A percentile compares a stretch with the other conserved stretches of the same genome.
These are phyloP conservation scores for Podaxis rugospora DNA, from an alignment of 768 basidiomycete species.

Conservation along the genomic window DNA sequence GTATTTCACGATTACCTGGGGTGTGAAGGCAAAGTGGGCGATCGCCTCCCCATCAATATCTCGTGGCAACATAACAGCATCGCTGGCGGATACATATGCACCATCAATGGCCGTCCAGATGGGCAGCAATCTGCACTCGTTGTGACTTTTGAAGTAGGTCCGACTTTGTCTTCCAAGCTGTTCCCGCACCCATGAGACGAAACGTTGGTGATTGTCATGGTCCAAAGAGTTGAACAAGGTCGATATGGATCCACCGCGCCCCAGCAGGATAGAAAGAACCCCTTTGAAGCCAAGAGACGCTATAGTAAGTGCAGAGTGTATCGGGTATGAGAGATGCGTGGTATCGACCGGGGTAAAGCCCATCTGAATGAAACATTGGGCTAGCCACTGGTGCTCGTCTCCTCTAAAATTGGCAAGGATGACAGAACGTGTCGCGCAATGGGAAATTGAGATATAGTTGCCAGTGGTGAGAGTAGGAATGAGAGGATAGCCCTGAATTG, in stretches of 20 bases:
- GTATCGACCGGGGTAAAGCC: constrained; percentile 13
- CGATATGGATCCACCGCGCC: not conserved
- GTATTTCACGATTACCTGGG: not conserved
- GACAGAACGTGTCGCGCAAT: constrained; percentile 20
- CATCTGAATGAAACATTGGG: constrained; percentile 24
- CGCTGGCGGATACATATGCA: constrained; percentile 1
- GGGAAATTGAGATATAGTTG: constrained; percentile 27
- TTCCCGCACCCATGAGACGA: not conserved
- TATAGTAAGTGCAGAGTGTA: constrained; percentile 1
- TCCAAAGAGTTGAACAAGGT: not conserved
- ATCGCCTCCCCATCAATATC: not conserved
- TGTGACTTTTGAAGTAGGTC: not conserved
- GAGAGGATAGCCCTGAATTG: constrained; percentile 26
- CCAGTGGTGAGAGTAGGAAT: constrained; percentile 24
- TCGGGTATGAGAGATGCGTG: constrained; percentile 11
- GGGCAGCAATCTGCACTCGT: not conserved
- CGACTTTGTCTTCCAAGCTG: not conserved
- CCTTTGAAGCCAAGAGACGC: not conserved
- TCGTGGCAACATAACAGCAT: constrained; percentile 4
- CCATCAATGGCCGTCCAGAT: not conserved
- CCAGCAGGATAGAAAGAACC: not conserved
- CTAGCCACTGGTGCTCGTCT: constrained; percentile 14
- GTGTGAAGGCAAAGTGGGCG: not conserved
- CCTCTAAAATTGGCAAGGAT: constrained; percentile 18
- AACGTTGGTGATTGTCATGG: not conserved